These are phyloP conservation scores for Perkinsus chesapeaki DNA, from an alignment of 169 alveolate genomes.

Conservation along the genomic window DNA sequence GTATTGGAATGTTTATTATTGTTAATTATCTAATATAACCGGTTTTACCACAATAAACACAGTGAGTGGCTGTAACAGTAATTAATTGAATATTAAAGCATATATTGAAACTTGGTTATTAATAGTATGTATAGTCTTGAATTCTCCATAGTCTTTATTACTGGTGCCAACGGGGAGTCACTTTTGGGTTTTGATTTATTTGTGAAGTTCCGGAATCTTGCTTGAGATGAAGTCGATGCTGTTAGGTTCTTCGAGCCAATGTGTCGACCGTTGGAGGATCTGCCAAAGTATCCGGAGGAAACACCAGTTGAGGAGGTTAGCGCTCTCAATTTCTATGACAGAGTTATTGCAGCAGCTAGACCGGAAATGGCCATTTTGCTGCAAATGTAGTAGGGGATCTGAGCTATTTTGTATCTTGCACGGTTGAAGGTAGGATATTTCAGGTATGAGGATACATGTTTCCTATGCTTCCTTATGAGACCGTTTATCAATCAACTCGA, in stretches of 20 bases:
- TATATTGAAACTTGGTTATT: too few relatives aligned
- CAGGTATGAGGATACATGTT: constrained; percentile 44
- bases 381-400: background rate
- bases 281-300: background rate
- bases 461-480: constrained; percentile 53
- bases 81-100: too few relatives aligned
- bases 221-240: background rate
- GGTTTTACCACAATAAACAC: too few relatives aligned
- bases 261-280: background rate
- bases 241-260: background rate
- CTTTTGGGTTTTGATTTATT: too few relatives aligned
- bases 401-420: background rate
- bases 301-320: background rate
- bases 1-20: too few relatives aligned
- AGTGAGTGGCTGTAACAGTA: too few relatives aligned
- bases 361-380: background rate
- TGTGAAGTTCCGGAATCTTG: background rate
- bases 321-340: background rate
- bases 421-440: background rate
- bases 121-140: too few relatives aligned
- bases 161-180: too few relatives aligned
- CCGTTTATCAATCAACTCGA: constrained; percentile 47
- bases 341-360: background rate
- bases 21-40: too few relatives aligned
- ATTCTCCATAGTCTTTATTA: too few relatives aligned